Conservation (phyloP, 2,329 filamentous ascomycete species). For the Fusarium fracticaudum region DNA sequence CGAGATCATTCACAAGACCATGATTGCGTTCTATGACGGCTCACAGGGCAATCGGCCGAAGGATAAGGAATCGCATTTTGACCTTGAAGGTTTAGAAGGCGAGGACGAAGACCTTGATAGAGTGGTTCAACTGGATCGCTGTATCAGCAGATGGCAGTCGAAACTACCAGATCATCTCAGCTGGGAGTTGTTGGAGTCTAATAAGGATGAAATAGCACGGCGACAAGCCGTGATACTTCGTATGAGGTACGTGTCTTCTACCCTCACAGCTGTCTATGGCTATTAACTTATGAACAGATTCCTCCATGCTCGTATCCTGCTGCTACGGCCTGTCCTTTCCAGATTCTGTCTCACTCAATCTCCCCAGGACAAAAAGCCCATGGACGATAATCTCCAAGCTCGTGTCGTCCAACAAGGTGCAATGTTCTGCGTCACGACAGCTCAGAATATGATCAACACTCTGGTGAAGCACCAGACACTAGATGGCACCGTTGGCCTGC, state of each 20-base stretch:
- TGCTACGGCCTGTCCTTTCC: slow-evolving; percentile 47
- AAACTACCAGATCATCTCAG: slow-evolving; percentile 41
- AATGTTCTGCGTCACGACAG: slow-evolving; percentile 47
- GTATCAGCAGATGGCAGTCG: slow-evolving; percentile 46
- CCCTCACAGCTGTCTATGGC: not conserved
- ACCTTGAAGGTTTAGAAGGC: not conserved
- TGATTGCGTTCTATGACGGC: slow-evolving; percentile 43
- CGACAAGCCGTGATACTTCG: slow-evolving; percentile 48
- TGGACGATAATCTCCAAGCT: slow-evolving; percentile 37
- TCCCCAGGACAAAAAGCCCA: not conserved
- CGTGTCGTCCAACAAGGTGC: slow-evolving; percentile 48
- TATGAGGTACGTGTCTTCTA: slow-evolving; percentile 42
- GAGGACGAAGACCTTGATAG: slow-evolving; percentile 44
- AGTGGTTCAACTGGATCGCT: slow-evolving; percentile 46
- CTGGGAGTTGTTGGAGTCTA: slow-evolving; percentile 24
- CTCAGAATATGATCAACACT: slow-evolving; percentile 46
- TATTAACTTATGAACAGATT: slow-evolving; percentile 28
- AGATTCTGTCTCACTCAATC: slow-evolving; percentile 46
- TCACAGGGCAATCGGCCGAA: slow-evolving; percentile 2
- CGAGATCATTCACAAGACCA: slow-evolving; percentile 49
- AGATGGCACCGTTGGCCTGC: slow-evolving; percentile 46
- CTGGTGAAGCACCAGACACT: slow-evolving; percentile 44
- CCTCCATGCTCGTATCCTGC: slow-evolving; percentile 48
- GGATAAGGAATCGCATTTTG: not conserved
- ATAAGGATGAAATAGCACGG: slow-evolving; percentile 39